phyloP scores from a whole-genome alignment of 768 basidiomycete species.

The Trametes elegans region DNA sequence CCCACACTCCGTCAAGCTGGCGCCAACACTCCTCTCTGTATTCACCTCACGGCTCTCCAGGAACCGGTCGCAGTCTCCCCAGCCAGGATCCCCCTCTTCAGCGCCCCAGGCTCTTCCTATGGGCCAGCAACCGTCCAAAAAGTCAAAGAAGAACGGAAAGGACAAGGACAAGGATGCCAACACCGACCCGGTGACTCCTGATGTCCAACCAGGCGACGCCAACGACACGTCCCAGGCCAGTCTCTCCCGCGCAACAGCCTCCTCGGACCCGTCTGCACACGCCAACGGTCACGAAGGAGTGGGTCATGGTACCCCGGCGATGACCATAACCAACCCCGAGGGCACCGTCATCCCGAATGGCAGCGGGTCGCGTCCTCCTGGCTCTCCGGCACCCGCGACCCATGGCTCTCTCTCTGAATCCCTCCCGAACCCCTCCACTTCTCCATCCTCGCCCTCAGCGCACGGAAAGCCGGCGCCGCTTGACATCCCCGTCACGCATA shows the following conservation, averaged over 20 bases:
- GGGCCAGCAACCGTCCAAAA: constrained; percentile 87
- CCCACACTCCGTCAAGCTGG: constrained; percentile 55
- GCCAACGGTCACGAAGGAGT: constrained; percentile 39
- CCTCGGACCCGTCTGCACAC: constrained; percentile 34
- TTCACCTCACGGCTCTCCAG: constrained; percentile 70
- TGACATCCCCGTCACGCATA: constrained; percentile 78
- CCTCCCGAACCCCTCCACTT: constrained; percentile 26
- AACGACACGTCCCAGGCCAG: constrained; percentile 39
- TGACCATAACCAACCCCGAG: constrained; percentile 35
- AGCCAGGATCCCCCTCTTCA: constrained; percentile 47
- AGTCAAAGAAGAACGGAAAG: constrained; percentile 66
- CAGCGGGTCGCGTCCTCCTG: constrained; percentile 34
- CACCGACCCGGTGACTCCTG: constrained; percentile 34
- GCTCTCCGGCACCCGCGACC: constrained; percentile 32
- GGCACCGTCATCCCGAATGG: constrained; percentile 41
- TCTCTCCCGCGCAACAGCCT: constrained; percentile 44
- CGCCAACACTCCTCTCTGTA: constrained; percentile 76
- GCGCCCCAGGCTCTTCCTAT: constrained; percentile 48
- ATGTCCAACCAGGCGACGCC: constrained; percentile 41
- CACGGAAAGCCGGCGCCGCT: constrained; percentile 51
- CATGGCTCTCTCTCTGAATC: constrained; percentile 39
- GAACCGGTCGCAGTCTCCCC: constrained; percentile 71
- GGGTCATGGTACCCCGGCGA: constrained; percentile 32
- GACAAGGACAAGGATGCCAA: constrained; percentile 62
- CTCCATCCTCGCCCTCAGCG: constrained; percentile 25